Evolutionary conservation across 495 filamentous ascomycete species (phyloP), one percentile per base, ranked within the genome.

Genomic region (Polyplosphaeria fusca): DNA sequence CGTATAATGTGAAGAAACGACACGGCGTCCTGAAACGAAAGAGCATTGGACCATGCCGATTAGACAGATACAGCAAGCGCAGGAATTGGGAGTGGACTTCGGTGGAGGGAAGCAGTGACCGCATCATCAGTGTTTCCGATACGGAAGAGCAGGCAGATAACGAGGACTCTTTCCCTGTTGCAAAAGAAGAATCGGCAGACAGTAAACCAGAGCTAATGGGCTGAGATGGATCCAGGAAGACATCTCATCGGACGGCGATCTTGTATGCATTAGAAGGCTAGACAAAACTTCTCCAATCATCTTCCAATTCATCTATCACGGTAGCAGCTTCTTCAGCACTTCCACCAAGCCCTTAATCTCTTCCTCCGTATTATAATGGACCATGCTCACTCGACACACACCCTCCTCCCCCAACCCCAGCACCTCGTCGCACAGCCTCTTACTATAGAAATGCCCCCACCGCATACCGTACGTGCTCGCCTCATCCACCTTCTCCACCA

Each of bases 331-430:
- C 37, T 55, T 47, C 53, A 67, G 40, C 47, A 68, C 64, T 49
- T 63, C 59, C 12, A 63, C 54, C 28, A 58, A 68, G 47, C 46
- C 68, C 28, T 73, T 43, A 1, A 78, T 75, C 52, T 73, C 71
- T 79, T 77, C 63, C 84, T 84, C 71, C 5, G 82, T 88, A 65
- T 89, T 91, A 71, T 89, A 89, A 73, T 88, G 85, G 68, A 85
- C 77, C 73, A 87, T 74, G 61, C 79, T 84, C 30, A 88, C 82
- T 67, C 86, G 78, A 14, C 87, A 77, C 18, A 89, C 82, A 1
- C 85, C 86, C 57, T 84, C 81, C 1, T 61, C 61, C 0, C 68
- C 76, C 50, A 87, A 58, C 1, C 77, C 78, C 25, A 88, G 66
- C 5, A 86, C 69, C n/a, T 86, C 79, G 37, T 76, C 59, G 9